Conservation (phyloP, 2,329 filamentous ascomycete genomes). For the Calonectria honghensis region DNA sequence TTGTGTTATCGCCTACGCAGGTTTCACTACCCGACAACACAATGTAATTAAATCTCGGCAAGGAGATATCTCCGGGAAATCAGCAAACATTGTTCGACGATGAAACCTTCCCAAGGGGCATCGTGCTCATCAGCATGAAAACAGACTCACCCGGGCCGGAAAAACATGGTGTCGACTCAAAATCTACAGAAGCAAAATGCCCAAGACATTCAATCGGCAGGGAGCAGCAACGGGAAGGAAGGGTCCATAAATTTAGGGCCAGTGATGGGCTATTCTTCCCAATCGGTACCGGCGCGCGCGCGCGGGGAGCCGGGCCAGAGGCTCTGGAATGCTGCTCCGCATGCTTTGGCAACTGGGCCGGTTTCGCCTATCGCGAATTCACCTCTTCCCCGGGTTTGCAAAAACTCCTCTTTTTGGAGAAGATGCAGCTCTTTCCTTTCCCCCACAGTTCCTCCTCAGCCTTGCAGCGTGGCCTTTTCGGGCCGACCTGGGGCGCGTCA, state of each 20-base stretch:
- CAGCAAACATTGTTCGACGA: not conserved
- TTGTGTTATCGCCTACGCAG: not conserved
- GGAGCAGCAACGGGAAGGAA: not conserved
- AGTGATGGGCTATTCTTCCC: not conserved
- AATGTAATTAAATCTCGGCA: not conserved
- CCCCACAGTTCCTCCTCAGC: slow-evolving; percentile 45
- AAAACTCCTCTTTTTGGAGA: not conserved
- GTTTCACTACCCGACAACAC: not conserved
- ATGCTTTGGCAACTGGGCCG: slow-evolving; percentile 11
- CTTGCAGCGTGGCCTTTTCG: slow-evolving; percentile 55
- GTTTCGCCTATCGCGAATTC: slow-evolving; percentile 15
- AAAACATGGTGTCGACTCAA: not conserved
- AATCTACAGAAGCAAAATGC: not conserved
- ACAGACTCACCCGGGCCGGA: not conserved
- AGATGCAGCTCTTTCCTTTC: not conserved
- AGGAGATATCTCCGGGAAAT: not conserved
- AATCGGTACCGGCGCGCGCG: not conserved
- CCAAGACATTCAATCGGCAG: slow-evolving; percentile 2
- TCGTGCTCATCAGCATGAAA: not conserved
- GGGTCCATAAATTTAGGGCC: slow-evolving; percentile 2
- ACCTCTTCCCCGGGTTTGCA: slow-evolving; percentile 12
- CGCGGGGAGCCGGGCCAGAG: not conserved
- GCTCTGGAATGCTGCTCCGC: slow-evolving; percentile 19
- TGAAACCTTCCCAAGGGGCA: not conserved
- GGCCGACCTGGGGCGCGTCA: slow-evolving; percentile 49